Percentiles rank a stretch among this genome's conserved stretches.
Evolutionary conservation across 2,329 filamentous ascomycete species (phyloP).

Genomic region (Xylaria hypoxylon): DNA sequence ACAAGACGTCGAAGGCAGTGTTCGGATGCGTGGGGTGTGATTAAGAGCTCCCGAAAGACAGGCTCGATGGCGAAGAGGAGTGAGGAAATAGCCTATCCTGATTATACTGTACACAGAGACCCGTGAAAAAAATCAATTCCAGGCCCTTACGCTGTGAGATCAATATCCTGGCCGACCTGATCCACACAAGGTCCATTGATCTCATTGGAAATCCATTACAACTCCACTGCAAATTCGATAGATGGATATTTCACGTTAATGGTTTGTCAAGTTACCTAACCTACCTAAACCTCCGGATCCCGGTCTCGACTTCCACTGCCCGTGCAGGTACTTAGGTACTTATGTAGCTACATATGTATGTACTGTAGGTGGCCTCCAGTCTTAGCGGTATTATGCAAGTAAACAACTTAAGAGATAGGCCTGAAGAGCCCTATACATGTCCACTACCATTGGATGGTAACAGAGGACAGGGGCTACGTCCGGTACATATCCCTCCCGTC

Average conservation of each 20-base stretch:
- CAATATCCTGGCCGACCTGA: slow-evolving; percentile 29
- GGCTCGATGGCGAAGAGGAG: slow-evolving; percentile 14
- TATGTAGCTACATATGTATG: too few species aligned
- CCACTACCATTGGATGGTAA: too few species aligned
- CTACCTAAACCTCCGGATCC: too few species aligned
- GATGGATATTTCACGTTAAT: slow-evolving; percentile 6
- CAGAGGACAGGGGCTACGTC: background rate
- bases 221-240: slow-evolving; percentile 6
- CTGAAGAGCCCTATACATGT: too few species aligned
- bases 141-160: slow-evolving; percentile 34
- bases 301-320: too few species aligned
- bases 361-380: too few species aligned
- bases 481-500: background rate
- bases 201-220: slow-evolving; percentile 1
- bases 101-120: slow-evolving; percentile 12
- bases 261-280: background rate
- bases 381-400: background rate
- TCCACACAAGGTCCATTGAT: slow-evolving; percentile 33
- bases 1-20: background rate
- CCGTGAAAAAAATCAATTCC: slow-evolving; percentile 40
- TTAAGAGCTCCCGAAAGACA: slow-evolving; percentile 23
- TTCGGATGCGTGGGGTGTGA: slow-evolving; percentile 6
- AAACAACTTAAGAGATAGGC: background rate
- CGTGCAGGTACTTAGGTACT: too few species aligned
- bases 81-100: slow-evolving; percentile 29